These are phyloP conservation scores for Cyberlindnera xylosilytica DNA, from an alignment of 805 yeast species.

Conservation along the genomic window DNA sequence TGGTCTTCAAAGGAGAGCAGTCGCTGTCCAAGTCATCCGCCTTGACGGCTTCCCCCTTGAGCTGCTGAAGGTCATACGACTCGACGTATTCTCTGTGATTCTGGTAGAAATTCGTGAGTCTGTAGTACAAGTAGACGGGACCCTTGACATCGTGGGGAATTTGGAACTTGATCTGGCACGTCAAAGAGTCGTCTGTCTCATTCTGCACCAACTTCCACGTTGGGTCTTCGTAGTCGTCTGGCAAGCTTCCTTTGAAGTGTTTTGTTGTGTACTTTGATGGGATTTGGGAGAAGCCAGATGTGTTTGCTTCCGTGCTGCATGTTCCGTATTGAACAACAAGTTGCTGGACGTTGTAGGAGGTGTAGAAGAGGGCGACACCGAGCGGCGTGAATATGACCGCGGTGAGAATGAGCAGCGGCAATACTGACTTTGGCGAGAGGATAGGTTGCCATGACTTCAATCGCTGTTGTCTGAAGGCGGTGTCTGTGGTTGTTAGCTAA, in stretches of 20 bases:
- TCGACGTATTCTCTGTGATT: slow-evolving; percentile 93
- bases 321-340: slow-evolving; percentile 70
- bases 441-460: slow-evolving; percentile 76
- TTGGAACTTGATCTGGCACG: slow-evolving; percentile 69
- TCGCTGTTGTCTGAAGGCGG: slow-evolving; percentile 76
- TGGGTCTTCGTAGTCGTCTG: slow-evolving; percentile 34
- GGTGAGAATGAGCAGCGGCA: slow-evolving; percentile 73
- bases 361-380: slow-evolving; percentile 78
- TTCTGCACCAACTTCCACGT: slow-evolving; percentile 56
- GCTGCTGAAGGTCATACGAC: slow-evolving; percentile 76
- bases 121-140: slow-evolving; percentile 77
- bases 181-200: slow-evolving; percentile 37
- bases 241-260: slow-evolving; percentile 49
- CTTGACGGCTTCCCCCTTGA: slow-evolving; percentile 70
- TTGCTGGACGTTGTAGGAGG: slow-evolving; percentile 78
- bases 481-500: slow-evolving; percentile 38
- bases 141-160: slow-evolving; percentile 67
- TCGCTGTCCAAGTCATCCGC: slow-evolving; percentile 44
- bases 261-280: slow-evolving; percentile 56
- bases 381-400: slow-evolving; percentile 85
- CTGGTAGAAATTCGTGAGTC: slow-evolving; percentile 86
- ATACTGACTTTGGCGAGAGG: slow-evolving; percentile 84
- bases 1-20: slow-evolving; percentile 63
- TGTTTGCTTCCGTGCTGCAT: slow-evolving; percentile 54
- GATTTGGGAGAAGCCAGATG: slow-evolving; percentile 41